Percentiles rank a stretch among this genome's conserved stretches.
phyloP scores from a whole-genome alignment of 2,329 filamentous ascomycete genomes.

The Fusarium denticulatum region DNA sequence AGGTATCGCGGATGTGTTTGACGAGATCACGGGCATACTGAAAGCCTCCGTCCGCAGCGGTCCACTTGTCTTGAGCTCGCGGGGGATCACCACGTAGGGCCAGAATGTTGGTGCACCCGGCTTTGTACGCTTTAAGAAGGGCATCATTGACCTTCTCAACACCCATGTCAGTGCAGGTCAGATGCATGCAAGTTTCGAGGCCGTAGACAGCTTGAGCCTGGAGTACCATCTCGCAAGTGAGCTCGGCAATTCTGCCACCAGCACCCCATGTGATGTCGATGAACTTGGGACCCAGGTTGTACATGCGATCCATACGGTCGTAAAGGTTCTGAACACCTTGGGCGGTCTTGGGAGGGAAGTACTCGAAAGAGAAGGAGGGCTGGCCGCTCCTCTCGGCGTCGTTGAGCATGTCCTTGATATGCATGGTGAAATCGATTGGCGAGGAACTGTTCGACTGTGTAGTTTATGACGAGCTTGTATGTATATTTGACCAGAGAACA shows the following conservation, averaged over 20 bases:
- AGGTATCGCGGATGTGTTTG: constrained; percentile 80
- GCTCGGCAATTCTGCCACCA: constrained; percentile 86
- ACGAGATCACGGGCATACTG: constrained; percentile 93
- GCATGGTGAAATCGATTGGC: constrained; percentile 70
- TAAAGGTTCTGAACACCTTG: constrained; percentile 99
- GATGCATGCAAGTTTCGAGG: constrained; percentile 97
- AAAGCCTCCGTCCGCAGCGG: constrained; percentile 85
- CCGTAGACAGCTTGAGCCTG: constrained; percentile 96
- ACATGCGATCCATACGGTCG: constrained; percentile 99
- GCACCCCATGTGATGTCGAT: constrained; percentile 99
- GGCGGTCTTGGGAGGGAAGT: constrained; percentile 97
- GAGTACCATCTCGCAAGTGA: constrained; percentile 97
- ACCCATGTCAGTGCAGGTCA: constrained; percentile 99
- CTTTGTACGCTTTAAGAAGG: constrained; percentile 86
- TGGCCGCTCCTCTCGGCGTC: constrained; percentile 81
- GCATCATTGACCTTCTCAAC: constrained; percentile 90
- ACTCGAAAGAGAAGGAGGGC: constrained; percentile 98
- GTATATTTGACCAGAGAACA: neutral
- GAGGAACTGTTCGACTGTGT: neutral
- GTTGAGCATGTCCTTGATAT: constrained; percentile 91
- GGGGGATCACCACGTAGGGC: constrained; percentile 94
- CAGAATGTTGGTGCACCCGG: constrained; percentile 96
- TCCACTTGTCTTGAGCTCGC: constrained; percentile 93
- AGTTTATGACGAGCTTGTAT: neutral
- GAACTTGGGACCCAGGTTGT: constrained; percentile 91